Base-by-base conservation (phyloP, 2,329 filamentous ascomycete species). In the Pseudogymnoascus sp. region DNA sequence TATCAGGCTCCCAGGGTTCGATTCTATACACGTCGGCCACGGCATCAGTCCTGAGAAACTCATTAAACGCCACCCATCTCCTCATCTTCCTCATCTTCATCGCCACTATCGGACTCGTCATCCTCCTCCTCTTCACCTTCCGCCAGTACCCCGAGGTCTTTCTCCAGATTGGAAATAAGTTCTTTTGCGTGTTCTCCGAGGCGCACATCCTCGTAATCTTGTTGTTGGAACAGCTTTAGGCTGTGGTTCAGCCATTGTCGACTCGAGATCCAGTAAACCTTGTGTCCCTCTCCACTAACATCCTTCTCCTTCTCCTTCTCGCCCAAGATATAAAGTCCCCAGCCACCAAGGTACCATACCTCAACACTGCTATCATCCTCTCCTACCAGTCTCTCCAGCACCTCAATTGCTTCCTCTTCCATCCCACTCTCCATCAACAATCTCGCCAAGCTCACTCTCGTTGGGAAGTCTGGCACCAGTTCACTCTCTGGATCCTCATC, bases 301-400 rank as follows among this genome's bases (percentile, higher is more conserved):
- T 75, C 76, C 62, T 70, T 68, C 66, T 75, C 75, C 69, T 81
- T 84, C 70, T 85, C 78, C 79, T 88, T 90, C 74, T 90, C 84
- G 9, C 89, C 90, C 66, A 89, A 79, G 64, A 96, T 83, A 73
- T 91, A 91, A 68, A 96, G 82, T 69, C 91, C 93, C 90, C 93
- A 97, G 3, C 95, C 96, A 46, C 95, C 95, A 4, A 99, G 82
- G 77, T 99, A 99, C 92, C 93, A 97, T 16, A 91, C 89, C 77
- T 99, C 95, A 18, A 99, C 90, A 74, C 93, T 96, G 72, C 89
- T 84, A 73, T 99, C 96, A 68, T 99, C 93, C 73, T 99, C 95
- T 37, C 84, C 80, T 40, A 96, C 85, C 62, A 99, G 79, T 62
- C 91, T 82, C 73, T 96, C 91, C 62, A 97, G 79, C 2, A 97